Evolutionary conservation across 208 protist genomes (phyloP).

Genomic region (Trypanosoma lewisi): DNA sequence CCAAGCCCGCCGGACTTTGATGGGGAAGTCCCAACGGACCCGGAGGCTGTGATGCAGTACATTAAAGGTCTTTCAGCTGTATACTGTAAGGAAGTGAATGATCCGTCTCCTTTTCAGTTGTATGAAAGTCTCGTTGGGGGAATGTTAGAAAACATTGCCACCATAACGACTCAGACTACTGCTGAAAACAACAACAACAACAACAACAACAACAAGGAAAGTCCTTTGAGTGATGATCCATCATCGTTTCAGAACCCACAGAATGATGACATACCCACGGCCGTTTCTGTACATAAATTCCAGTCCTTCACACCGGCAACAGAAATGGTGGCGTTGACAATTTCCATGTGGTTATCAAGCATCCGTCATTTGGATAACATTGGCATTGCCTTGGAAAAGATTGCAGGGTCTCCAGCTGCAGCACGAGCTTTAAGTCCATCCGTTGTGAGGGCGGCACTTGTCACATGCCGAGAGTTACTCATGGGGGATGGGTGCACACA

Average conservation of each 20-base stretch:
- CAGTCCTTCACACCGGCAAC: constrained; percentile 20
- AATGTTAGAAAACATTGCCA: constrained; percentile 19
- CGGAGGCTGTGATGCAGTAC: constrained; percentile 59
- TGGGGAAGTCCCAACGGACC: constrained; percentile 53
- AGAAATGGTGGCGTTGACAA: constrained; percentile 18
- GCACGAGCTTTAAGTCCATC: constrained; percentile 20
- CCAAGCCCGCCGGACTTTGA: constrained; percentile 79
- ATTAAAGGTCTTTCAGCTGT: constrained; percentile 57
- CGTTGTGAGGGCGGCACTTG: constrained; percentile 32
- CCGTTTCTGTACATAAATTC: neutral
- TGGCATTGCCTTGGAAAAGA: constrained; percentile 10
- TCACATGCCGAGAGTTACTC: constrained; percentile 24
- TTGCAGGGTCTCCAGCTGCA: constrained; percentile 26
- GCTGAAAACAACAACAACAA: no score
- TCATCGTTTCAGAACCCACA: neutral
- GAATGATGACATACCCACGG: neutral
- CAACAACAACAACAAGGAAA: no score
- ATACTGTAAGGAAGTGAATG: constrained; percentile 9
- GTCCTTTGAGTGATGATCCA: neutral
- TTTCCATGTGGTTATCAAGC: constrained; percentile 30
- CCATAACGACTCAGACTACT: neutral
- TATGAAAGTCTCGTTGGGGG: constrained; percentile 57
- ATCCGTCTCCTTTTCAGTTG: constrained; percentile 67
- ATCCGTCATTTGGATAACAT: constrained; percentile 24
- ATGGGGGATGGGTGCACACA: constrained; percentile 25